Base-by-base conservation (phyloP, 164 flowering plant genomes). In the Liriodendron chinense region DNA sequence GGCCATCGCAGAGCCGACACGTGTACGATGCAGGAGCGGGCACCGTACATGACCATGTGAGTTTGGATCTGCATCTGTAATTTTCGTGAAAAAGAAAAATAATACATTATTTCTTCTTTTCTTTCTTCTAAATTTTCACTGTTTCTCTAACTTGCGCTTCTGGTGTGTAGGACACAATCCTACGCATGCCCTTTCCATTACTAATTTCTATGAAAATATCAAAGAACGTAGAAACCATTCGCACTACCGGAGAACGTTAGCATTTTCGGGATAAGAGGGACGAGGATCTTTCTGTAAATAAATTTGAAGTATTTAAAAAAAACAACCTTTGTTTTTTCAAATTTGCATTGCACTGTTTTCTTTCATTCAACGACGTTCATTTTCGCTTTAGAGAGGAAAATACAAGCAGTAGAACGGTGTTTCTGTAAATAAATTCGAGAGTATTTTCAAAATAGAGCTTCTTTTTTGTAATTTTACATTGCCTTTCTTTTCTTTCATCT, bases 51-150 rank as follows among this genome's bases (percentile, higher is more conserved):
- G 97, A 91, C 65, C 92, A 90, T 76, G 96, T 94, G 88, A 94
- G 98, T 84, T 86, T 92, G 87, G 98, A 94, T 88, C 90, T 94
- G 75, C 97, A 82, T 86, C 83, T 94, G 88, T 94, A 90, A 81
- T 77, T 73, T 21, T 20, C 59, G 3, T 6, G 12, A 23, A 20
- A 47, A 23, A 23, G 57, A 69, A 18, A 69, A 47, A 50, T 14
- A 14, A 71, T 2, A 25, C 13, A 13, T 22, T 9, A 26, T 18
- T 14, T 25, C 23, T 49, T 57, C 8, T 72, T 16, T 34, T 6
- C 5, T 68, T 43, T 63, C 22, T 20, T 63, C 18, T 63, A 8
- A 16, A 43, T 18, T 26, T 71, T 12, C n/a, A 12, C 14, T 16
- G 16, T 53, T 20, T 7, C 7, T 57, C 66, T 8, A 72, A 28